Percentiles rank a stretch among this genome's conserved stretches.
Evolutionary conservation across 1,284 basidiomycete species (phyloP).

Genomic region (Tremellales sp.): DNA sequence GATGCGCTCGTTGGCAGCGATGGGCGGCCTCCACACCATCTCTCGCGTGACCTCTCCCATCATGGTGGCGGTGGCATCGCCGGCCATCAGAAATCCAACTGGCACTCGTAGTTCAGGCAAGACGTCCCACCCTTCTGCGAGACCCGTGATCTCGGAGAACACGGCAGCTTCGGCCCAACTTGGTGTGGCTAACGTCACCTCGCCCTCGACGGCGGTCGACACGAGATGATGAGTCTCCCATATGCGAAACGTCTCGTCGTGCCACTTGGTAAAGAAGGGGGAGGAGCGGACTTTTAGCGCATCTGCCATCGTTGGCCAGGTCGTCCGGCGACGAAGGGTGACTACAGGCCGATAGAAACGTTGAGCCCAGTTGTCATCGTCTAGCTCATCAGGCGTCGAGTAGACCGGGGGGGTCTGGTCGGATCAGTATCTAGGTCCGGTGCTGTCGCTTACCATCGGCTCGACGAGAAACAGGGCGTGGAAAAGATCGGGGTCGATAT

Average conservation of each 20-base stretch:
- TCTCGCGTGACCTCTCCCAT: constrained; percentile 24
- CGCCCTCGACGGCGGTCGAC: constrained; percentile 1
- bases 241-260: background rate
- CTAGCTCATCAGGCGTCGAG: background rate
- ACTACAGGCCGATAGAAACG: background rate
- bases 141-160: constrained; percentile 29
- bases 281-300: background rate
- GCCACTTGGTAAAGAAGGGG: background rate
- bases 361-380: background rate
- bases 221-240: background rate
- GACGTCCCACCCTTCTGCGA: constrained; percentile 31
- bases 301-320: background rate
- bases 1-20: constrained; percentile 27
- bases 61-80: constrained; percentile 19
- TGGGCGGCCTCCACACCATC: constrained; percentile 35
- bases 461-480: constrained; percentile 71
- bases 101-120: constrained; percentile 23
- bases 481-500: constrained; percentile 65
- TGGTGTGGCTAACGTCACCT: constrained; percentile 34
- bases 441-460: constrained; percentile 54
- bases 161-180: constrained; percentile 32
- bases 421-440: background rate
- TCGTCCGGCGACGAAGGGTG: background rate
- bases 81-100: constrained; percentile 34
- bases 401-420: background rate